phyloP scores from a whole-genome alignment of 768 basidiomycete species.

The Termitomyces sp. region DNA sequence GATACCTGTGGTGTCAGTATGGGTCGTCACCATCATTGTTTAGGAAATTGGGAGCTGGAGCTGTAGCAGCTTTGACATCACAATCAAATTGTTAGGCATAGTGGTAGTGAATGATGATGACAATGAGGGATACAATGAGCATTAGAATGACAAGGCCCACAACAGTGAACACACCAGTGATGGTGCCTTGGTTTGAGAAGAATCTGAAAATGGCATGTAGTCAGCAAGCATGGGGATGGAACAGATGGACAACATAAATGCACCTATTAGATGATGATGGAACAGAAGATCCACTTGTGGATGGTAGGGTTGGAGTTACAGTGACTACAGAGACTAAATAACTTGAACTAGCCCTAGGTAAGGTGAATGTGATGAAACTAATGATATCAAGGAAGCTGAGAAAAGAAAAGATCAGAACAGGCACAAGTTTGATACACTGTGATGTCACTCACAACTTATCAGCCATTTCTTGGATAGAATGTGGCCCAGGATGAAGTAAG shows the following conservation, averaged over 20 bases:
- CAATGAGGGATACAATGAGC: slow-evolving; percentile 44
- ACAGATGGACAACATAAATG: not conserved
- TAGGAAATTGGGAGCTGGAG: slow-evolving; percentile 51
- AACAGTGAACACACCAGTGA: slow-evolving; percentile 68
- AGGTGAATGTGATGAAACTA: too few species aligned
- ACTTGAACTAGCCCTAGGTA: too few species aligned
- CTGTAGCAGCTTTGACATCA: slow-evolving; percentile 64
- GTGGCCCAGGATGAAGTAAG: too few species aligned
- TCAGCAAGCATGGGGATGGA: not conserved
- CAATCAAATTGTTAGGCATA: slow-evolving; percentile 62
- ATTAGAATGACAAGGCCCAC: slow-evolving; percentile 60
- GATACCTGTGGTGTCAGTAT: not conserved
- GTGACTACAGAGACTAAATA: not conserved
- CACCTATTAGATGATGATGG: slow-evolving; percentile 5
- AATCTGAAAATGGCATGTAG: not conserved
- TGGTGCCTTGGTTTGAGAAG: slow-evolving; percentile 68
- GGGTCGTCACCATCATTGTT: slow-evolving; percentile 45
- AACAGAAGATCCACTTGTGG: not conserved
- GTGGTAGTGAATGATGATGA: slow-evolving; percentile 56
- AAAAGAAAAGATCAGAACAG: too few species aligned
- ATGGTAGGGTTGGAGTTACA: not conserved
- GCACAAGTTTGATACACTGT: too few species aligned
- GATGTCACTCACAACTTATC: too few species aligned
- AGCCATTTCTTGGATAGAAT: too few species aligned
- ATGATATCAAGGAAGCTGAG: too few species aligned